Conservation (phyloP, 805 yeast genomes). For the Teunomyces lycoperdinae region DNA sequence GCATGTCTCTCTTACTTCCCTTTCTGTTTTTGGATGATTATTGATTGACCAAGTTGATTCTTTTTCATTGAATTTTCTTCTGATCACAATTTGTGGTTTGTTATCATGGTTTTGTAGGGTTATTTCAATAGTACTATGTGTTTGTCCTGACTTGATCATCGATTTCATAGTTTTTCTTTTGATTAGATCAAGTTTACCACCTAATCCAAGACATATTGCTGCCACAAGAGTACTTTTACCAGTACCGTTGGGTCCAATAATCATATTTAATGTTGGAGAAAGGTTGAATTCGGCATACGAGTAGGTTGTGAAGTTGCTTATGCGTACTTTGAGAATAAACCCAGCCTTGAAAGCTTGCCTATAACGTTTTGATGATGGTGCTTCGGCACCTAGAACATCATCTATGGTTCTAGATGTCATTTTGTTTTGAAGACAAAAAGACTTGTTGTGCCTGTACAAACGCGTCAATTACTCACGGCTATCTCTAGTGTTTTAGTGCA, state of each 20-base stretch:
- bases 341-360: conserved; percentile 34
- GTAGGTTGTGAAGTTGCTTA: conserved; percentile 68
- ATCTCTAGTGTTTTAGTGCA: not conserved
- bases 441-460: not conserved
- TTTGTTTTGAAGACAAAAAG: not conserved
- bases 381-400: not conserved
- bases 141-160: conserved; percentile 70
- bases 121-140: conserved; percentile 46
- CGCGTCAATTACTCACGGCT: not conserved
- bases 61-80: conserved; percentile 44
- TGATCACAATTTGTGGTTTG: conserved; percentile 35
- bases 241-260: conserved; percentile 95
- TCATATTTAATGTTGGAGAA: conserved; percentile 83
- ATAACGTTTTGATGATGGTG: not conserved
- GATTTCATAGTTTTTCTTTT: conserved; percentile 66
- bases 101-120: conserved; percentile 42
- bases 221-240: conserved; percentile 94
- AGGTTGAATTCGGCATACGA: conserved; percentile 65
- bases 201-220: conserved; percentile 86
- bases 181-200: conserved; percentile 70
- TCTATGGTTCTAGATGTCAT: not conserved
- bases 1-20: conserved; percentile 44
- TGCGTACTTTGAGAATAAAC: conserved; percentile 47
- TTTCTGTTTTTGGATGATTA: conserved; percentile 38
- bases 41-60: conserved; percentile 57